Conservation (phyloP, 805 yeast genomes). For the Candida sakaeoensis region DNA sequence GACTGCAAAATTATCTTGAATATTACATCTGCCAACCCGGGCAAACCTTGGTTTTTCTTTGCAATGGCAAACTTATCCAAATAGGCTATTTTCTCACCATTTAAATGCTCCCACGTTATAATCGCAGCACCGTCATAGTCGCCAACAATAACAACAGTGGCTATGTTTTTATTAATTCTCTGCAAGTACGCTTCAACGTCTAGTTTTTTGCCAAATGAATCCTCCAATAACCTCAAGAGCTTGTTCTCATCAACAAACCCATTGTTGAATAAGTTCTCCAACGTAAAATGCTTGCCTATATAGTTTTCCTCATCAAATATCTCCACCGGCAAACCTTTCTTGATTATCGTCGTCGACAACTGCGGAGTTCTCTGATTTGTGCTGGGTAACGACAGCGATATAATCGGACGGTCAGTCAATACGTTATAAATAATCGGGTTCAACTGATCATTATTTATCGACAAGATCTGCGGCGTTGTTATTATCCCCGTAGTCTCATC, state of each 20-base stretch:
- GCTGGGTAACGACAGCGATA: conserved; percentile 87
- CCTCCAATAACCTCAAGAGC: conserved; percentile 62
- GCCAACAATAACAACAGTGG: conserved; percentile 81
- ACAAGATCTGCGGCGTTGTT: conserved; percentile 78
- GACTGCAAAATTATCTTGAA: conserved; percentile 73
- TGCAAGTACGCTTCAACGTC: conserved; percentile 62
- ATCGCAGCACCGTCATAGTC: conserved; percentile 96
- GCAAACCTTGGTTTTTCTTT: conserved; percentile 78
- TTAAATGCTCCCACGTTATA: conserved; percentile 68
- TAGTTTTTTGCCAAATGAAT: conserved; percentile 71
- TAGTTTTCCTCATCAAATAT: conserved; percentile 32
- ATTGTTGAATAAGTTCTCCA: conserved; percentile 33
- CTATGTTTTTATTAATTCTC: conserved; percentile 62
- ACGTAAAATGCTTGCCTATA: conserved; percentile 31
- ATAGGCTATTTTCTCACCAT: conserved; percentile 54
- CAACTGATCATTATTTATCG: conserved; percentile 45
- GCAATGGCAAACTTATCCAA: conserved; percentile 93
- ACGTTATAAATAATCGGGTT: conserved; percentile 90
- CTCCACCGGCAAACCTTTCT: conserved; percentile 65
- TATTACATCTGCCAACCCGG: conserved; percentile 90
- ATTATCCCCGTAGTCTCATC: conserved; percentile 72
- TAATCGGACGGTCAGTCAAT: conserved; percentile 84
- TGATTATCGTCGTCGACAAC: conserved; percentile 72
- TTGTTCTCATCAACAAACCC: conserved; percentile 50
- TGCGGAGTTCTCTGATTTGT: conserved; percentile 49